phyloP scores from a whole-genome alignment of 2,329 filamentous ascomycete species.

The Tolypocladium guangdongense region DNA sequence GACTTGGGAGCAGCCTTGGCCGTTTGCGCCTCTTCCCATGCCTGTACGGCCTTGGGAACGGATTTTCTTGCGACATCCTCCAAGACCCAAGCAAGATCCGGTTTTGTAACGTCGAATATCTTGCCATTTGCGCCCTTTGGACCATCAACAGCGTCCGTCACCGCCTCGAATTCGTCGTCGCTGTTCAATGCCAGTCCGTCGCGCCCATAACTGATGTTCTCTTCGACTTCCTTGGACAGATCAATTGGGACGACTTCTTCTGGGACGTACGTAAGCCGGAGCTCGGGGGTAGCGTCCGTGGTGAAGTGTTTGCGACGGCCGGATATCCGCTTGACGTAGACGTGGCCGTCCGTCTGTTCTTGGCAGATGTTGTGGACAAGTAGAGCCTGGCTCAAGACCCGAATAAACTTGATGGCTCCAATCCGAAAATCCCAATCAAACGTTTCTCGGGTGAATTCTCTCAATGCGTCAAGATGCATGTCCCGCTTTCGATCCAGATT shows the following conservation, averaged over 20 bases:
- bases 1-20: constrained; percentile 12
- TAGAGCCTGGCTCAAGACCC: constrained; percentile 66
- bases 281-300: constrained; percentile 64
- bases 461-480: constrained; percentile 38
- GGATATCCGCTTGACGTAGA: constrained; percentile 55
- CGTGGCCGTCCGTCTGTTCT: constrained; percentile 14
- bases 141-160: constrained; percentile 18
- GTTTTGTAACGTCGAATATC: constrained; percentile 53
- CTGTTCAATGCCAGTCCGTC: constrained; percentile 49
- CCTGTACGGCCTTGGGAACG: constrained; percentile 12
- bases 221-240: constrained; percentile 59
- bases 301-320: constrained; percentile 58
- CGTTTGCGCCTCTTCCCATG: constrained; percentile 15
- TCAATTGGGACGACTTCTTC: constrained; percentile 68
- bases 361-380: constrained; percentile 47
- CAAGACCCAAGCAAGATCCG: constrained; percentile 36
- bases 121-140: constrained; percentile 15
- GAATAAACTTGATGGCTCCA: constrained; percentile 77
- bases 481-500: constrained; percentile 12
- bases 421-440: constrained; percentile 77
- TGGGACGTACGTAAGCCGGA: constrained; percentile 71
- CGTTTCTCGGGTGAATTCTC: constrained; percentile 64
- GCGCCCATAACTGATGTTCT: constrained; percentile 38
- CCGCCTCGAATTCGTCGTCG: constrained; percentile 50
- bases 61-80: constrained; percentile 20